Conservation (phyloP, 2,329 filamentous ascomycete genomes). For the Curvularia eragrostidis region DNA sequence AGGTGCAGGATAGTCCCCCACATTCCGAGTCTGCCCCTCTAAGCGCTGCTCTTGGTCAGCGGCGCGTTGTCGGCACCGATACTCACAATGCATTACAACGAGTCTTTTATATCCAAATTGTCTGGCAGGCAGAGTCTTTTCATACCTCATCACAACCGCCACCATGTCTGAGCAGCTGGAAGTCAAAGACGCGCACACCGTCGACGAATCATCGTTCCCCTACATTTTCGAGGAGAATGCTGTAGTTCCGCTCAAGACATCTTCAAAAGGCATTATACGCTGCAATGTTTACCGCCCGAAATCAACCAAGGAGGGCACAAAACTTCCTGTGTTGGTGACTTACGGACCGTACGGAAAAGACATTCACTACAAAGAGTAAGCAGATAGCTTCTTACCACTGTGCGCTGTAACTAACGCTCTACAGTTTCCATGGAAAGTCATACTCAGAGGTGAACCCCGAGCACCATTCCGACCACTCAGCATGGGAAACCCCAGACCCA, state of each 20-base stretch:
- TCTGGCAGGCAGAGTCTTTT: not conserved
- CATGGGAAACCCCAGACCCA: constrained; percentile 55
- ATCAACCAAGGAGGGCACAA: constrained; percentile 36
- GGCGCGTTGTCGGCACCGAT: constrained; percentile 14
- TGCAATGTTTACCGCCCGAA: constrained; percentile 62
- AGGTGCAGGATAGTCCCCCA: constrained; percentile 18
- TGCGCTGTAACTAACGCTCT: constrained; percentile 1
- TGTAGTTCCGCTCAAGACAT: constrained; percentile 53
- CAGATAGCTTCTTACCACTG: not conserved
- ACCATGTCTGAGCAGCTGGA: constrained; percentile 37
- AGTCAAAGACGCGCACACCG: constrained; percentile 42
- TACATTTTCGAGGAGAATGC: constrained; percentile 62
- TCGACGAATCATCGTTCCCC: constrained; percentile 46
- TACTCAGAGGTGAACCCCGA: constrained; percentile 50
- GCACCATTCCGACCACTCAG: constrained; percentile 50
- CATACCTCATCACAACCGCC: constrained; percentile 1
- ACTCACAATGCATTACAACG: constrained; percentile 18
- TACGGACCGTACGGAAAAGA: constrained; percentile 80
- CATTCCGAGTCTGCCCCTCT: constrained; percentile 28
- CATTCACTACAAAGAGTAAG: constrained; percentile 65
- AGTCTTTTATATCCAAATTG: constrained; percentile 27
- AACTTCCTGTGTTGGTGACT: constrained; percentile 69
- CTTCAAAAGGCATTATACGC: constrained; percentile 52
- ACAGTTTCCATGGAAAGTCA: constrained; percentile 59
- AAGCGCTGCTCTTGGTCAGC: constrained; percentile 5